Conservation (phyloP, 2,329 filamentous ascomycete genomes). For the Ophiostoma perfectum region DNA sequence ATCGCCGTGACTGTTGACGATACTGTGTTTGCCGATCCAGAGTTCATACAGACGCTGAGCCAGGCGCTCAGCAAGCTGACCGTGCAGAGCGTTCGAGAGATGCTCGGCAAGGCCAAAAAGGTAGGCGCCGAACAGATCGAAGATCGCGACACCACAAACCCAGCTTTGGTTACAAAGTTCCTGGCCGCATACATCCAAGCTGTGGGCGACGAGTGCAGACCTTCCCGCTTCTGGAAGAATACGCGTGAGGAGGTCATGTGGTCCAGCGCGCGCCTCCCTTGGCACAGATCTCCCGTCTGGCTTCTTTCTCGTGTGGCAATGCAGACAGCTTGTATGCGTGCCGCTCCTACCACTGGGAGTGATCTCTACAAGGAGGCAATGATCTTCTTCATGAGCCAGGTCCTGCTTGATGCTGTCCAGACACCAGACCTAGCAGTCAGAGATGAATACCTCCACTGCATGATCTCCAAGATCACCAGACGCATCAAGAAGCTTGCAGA, state of each 20-base stretch:
- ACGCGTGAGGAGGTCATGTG: slow-evolving; percentile 52
- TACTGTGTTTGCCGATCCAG: slow-evolving; percentile 18
- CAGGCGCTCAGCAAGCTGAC: slow-evolving; percentile 32
- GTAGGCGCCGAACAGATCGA: slow-evolving; percentile 36
- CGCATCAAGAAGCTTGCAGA: slow-evolving; percentile 12
- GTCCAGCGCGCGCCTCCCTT: slow-evolving; percentile 24
- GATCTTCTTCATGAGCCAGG: slow-evolving; percentile 40
- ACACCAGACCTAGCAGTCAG: neutral
- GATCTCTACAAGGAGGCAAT: slow-evolving; percentile 48
- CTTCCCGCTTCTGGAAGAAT: slow-evolving; percentile 42
- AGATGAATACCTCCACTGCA: slow-evolving; percentile 34
- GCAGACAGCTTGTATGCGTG: slow-evolving; percentile 19
- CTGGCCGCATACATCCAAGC: slow-evolving; percentile 36
- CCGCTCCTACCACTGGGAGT: neutral
- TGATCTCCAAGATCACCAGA: slow-evolving; percentile 40
- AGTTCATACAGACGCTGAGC: slow-evolving; percentile 28
- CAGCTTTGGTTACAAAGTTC: slow-evolving; percentile 48
- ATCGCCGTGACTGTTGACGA: slow-evolving; percentile 27
- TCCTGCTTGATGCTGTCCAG: slow-evolving; percentile 27
- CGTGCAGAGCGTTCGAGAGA: slow-evolving; percentile 27
- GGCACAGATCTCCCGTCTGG: slow-evolving; percentile 25
- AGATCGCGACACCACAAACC: slow-evolving; percentile 44
- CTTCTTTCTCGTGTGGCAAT: slow-evolving; percentile 23
- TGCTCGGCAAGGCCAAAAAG: slow-evolving; percentile 34
- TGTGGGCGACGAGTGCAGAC: slow-evolving; percentile 32